Base-by-base conservation (phyloP, 208 protist species). In the Trypanosoma lewisi region DNA sequence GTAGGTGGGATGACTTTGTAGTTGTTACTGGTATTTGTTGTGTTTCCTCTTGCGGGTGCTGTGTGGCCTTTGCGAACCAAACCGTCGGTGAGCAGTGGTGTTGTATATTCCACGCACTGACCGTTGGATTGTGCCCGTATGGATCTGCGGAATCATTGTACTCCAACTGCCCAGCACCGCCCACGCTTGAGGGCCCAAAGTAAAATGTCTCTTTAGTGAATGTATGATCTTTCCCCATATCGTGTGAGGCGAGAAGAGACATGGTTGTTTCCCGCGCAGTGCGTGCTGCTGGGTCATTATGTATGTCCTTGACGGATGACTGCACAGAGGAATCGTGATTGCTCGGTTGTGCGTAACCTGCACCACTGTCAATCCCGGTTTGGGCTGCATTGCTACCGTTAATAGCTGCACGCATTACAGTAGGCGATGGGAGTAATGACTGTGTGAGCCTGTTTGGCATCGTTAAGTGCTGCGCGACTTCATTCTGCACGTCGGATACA, bases 91-190 rank as follows among this genome's bases (percentile, higher is more conserved):
- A 30, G 53, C 45, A 44, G 27, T 53, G 45, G 1, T 57, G 45
- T 14, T 33, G 45, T 17, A 25, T 39, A 47, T 37, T 64, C 65
- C 57, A 64, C 19, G 41, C 27, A 42, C 54, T 63, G 3, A 63
- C 41, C 2, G 16, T n/a, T 23, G 2, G 28, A 47, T 59, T 60
- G 19, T 41, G 11, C 11, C 36, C 27, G 9, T 53, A 4, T 12
- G 14, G 12, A 27, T 53, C 21, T 3, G 1, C 31, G 12, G 52
- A 37, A 17, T 70, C 37, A 33, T 48, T 50, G 21, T 64, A 58
- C 36, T 70, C 54, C 30, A 62, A 44, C 28, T 70, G 65, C 12
- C 65, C 65, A 4, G 65, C 52, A 31, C 57, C 57, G 16, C 65
- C 65, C 27, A 55, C 28, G 6, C 23, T 33, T 39, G 44, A 6